Percentiles rank a stretch among this genome's conserved stretches.
These are phyloP conservation scores for Aegilops bicornis DNA, from an alignment of 176 grass and related monocot genomes.

Conservation along the genomic window DNA sequence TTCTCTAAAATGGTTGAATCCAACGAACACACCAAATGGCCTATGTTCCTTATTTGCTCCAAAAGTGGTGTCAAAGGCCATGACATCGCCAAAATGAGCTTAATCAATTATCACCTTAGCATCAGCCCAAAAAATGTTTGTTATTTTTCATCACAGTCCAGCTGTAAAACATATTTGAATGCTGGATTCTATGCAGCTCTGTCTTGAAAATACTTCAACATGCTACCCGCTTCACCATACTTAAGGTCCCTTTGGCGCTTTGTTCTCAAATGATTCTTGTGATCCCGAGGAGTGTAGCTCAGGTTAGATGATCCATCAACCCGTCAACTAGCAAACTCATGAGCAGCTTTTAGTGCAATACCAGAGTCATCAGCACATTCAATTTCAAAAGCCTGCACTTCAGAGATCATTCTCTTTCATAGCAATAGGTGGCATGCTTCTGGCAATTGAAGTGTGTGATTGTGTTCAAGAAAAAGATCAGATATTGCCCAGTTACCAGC, in stretches of 20 bases:
- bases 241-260: neutral
- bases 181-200: no score
- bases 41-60: no score
- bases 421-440: neutral
- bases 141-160: no score
- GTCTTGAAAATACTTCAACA: no score
- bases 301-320: neutral
- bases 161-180: no score
- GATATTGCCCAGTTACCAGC: neutral
- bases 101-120: no score
- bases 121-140: no score
- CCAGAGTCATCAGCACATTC: neutral
- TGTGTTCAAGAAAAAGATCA: slow-evolving; percentile 23
- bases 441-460: slow-evolving; percentile 17
- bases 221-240: neutral
- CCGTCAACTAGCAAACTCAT: neutral
- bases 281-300: neutral
- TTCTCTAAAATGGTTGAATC: no score
- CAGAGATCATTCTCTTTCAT: slow-evolving; percentile 7
- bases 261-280: neutral
- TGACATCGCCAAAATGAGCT: no score
- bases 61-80: no score
- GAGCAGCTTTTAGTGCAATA: slow-evolving; percentile 9
- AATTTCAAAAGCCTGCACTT: slow-evolving; percentile 7
- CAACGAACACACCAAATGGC: neutral